Base-by-base conservation (phyloP, 2,329 filamentous ascomycete genomes). In the Stylonectria norvegica region DNA sequence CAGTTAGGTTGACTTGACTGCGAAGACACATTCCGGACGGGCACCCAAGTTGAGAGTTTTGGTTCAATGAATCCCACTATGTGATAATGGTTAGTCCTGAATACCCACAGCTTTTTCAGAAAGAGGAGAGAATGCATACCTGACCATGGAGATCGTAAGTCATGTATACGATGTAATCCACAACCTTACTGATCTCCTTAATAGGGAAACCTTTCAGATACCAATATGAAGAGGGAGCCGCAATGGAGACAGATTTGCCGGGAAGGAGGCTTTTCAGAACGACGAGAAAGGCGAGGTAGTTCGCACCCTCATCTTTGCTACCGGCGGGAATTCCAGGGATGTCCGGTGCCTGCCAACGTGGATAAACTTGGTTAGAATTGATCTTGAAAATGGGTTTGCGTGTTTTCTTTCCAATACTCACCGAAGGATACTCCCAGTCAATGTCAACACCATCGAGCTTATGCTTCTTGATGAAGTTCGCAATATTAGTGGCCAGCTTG, bases 391-490 rank as follows among this genome's bases (percentile, higher is more conserved):
- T 5, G 16, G 14, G 16, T 11, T 34, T 9, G 20, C 14, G 5
- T 16, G 32, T 23, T 18, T 23, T 18, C 19, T 18, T 16, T 20
- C 19, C 17, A 34, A 18, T 32, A 69, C 2, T 46, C 34, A 47
- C 53, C 2, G 50, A 53, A 14, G 59, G 59, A 25, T 70, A 69
- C 36, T 69, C 66, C 68, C 67, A 73, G 49, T 70, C 65, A 14
- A 68, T 45, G 32, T 69, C 65, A 4, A 68, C 46, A 1, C 68
- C 66, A 33, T 68, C 66, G 0, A 70, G 44, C 2, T 43, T 36
- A 17, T 66, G 10, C 7, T 69, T 6, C 16, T 60, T 42, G 39
- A 70, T n/a, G 48, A 73, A 65, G 22, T 65, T 36, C 38, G 58
- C 53, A 20, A 66, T 38, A 47, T 64, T 62, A n/a, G 53, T 42